Conservation (phyloP, 495 filamentous ascomycete genomes). For the Pyrenopolyporus hunteri region DNA sequence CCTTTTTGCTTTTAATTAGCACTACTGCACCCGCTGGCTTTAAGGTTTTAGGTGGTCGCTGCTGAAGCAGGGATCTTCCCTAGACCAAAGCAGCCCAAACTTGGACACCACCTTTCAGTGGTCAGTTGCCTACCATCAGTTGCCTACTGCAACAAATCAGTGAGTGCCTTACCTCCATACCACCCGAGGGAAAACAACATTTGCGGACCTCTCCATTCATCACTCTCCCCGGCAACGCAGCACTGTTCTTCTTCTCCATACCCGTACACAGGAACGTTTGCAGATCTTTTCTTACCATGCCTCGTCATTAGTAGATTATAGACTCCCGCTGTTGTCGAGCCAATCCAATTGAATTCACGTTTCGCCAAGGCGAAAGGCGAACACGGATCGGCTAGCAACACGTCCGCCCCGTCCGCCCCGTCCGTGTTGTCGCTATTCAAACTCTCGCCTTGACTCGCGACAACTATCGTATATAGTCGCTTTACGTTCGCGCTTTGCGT, state of each 20-base stretch:
- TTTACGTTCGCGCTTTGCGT: constrained; percentile 12
- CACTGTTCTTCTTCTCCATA: not conserved
- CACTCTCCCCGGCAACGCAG: not conserved
- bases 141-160: constrained; percentile 38
- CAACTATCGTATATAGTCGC: constrained; percentile 23
- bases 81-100: constrained; percentile 19
- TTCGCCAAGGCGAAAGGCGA: constrained; percentile 6
- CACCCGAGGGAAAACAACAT: constrained; percentile 27
- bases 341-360: constrained; percentile 27
- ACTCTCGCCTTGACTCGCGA: constrained; percentile 1
- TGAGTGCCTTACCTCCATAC: too few relatives aligned
- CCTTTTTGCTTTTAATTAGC: constrained; percentile 27
- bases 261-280: constrained; percentile 20
- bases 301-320: constrained; percentile 10
- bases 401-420: constrained; percentile 16
- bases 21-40: constrained; percentile 22
- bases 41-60: constrained; percentile 27
- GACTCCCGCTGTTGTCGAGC: constrained; percentile 9
- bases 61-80: constrained; percentile 28
- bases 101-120: constrained; percentile 20
- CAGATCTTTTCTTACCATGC: constrained; percentile 28
- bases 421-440: constrained; percentile 8
- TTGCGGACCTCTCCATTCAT: constrained; percentile 12
- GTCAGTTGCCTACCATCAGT: constrained; percentile 27
- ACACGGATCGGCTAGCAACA: constrained; percentile 1